Percentiles rank a stretch among this genome's conserved stretches.
These are phyloP conservation scores for Ustilago hordei DNA, from an alignment of 1,284 basidiomycete species.

Conservation along the genomic window DNA sequence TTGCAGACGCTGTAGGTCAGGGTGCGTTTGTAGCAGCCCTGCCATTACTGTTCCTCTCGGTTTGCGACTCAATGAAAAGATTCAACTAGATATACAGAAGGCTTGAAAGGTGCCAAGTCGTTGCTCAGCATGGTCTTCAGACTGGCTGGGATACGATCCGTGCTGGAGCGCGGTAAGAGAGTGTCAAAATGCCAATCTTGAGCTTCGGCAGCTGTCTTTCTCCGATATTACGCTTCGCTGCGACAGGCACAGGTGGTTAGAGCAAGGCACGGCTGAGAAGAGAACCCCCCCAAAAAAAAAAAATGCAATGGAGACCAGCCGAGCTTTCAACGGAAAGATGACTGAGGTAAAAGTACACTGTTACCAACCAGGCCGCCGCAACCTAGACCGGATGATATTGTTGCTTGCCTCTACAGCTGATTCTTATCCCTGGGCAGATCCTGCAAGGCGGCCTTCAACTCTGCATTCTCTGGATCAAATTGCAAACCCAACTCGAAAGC, in stretches of 20 bases:
- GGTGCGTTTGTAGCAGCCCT: no score
- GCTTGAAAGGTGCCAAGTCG: not conserved
- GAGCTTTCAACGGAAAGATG: not conserved
- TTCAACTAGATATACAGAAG: conserved; percentile 1
- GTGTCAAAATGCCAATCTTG: no score
- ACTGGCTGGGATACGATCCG: no score
- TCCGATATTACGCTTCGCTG: no score
- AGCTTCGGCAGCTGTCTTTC: no score
- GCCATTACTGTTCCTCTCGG: not conserved
- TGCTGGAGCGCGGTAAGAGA: no score
- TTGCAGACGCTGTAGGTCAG: not conserved
- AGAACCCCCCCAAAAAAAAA: not conserved
- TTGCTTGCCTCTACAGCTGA: conserved; percentile 17
- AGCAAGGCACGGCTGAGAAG: not conserved
- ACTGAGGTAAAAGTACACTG: conserved; percentile 11
- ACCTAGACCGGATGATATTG: no score
- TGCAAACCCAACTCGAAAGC: conserved; percentile 85
- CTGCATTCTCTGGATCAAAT: conserved; percentile 83
- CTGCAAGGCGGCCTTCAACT: conserved; percentile 29
- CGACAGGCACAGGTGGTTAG: no score
- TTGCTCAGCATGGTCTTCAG: no score
- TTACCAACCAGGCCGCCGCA: no score
- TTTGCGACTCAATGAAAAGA: conserved; percentile 2
- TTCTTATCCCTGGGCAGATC: conserved; percentile 41
- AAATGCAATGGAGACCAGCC: not conserved